Evolutionary conservation across 768 basidiomycete genomes (phyloP), one percentile per base, ranked within the genome.

Genomic region (Rhodotorula diobovata): DNA sequence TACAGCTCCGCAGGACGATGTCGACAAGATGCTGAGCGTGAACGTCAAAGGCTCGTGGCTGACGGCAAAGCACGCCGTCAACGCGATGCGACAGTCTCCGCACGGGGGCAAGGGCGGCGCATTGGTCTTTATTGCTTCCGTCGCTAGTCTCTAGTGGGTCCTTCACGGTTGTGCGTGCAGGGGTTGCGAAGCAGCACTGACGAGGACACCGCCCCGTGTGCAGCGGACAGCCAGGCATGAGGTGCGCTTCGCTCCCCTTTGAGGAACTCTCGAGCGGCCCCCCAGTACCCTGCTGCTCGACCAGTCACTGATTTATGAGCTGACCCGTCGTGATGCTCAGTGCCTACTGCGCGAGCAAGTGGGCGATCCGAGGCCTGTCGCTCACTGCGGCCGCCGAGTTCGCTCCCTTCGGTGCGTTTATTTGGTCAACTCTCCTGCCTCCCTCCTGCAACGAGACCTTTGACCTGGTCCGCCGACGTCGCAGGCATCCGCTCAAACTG

Each of bases 1-100:
- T 25, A 5, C 32, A 53, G 51, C 43, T 9, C 35, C 41, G 28
- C 37, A 30, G 4, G 32, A 50, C 16, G 43, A 53, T 4, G 51
- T 60, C 39, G 61, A 61, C 50, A n/a, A 30, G 16, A 59, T 55
- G 50, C 53, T 55, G 23, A 4, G 20, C 41, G 60, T 68, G 20
- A 68, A 68, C 34, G 54, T 61, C n/a, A 59, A 58, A n/a, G 67
- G 67, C 5, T n/a, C 51, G 9, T 68, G 59, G 59, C n/a, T 61
- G 6, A 61, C 59, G 18, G 51, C 54, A 0, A 68, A 68, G 51
- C 53, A 61, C 21, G 50, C 67, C 25, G 67, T 37, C 34, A 34
- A 43, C 34, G 50, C 59, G 10, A 60, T 68, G 60, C 45, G 61
- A 4, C 51, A 16, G 20, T 54, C 60, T 4, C 67, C 67, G 25